These are phyloP conservation scores for Cardamine chenopodiifolia DNA, from an alignment of 345 rosid genomes.

Conservation along the genomic window DNA sequence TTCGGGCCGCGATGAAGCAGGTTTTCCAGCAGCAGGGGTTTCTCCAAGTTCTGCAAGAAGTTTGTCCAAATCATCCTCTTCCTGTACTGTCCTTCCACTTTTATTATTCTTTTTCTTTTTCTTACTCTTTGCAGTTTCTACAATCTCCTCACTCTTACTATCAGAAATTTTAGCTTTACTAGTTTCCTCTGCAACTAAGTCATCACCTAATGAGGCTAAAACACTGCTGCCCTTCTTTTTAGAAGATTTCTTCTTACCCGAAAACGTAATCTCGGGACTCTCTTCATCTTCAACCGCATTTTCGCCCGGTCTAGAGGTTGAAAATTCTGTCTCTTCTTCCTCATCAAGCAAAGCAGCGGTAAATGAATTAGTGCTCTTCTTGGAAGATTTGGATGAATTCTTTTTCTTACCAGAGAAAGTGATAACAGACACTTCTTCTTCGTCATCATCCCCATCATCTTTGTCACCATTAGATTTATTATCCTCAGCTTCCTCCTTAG, in stretches of 20 bases:
- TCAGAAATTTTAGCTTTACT: conserved; percentile 37
- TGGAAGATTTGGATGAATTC: conserved; percentile 70
- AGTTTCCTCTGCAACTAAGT: conserved; percentile 35
- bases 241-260: conserved; percentile 76
- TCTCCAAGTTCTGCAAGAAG: conserved; percentile 90
- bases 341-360: conserved; percentile 60
- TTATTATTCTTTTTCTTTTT: conserved; percentile 74
- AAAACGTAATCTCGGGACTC: conserved; percentile 44
- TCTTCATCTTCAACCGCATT: conserved; percentile 49
- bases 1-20: conserved; percentile 45
- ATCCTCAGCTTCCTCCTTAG: conserved; percentile 42
- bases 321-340: conserved; percentile 49
- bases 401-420: conserved; percentile 77
- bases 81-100: conserved; percentile 86
- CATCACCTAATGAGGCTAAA: conserved; percentile 46
- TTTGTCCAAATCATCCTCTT: conserved; percentile 95
- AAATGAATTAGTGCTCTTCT: conserved; percentile 58
- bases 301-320: conserved; percentile 38
- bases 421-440: conserved; percentile 46
- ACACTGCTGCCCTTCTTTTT: conserved; percentile 58
- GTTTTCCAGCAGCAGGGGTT: conserved; percentile 46
- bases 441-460: conserved; percentile 55
- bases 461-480: conserved; percentile 49
- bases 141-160: conserved; percentile 53
- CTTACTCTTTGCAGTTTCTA: conserved; percentile 73